These are phyloP conservation scores for Russula sp. DNA, from an alignment of 768 basidiomycete species.

Conservation along the genomic window DNA sequence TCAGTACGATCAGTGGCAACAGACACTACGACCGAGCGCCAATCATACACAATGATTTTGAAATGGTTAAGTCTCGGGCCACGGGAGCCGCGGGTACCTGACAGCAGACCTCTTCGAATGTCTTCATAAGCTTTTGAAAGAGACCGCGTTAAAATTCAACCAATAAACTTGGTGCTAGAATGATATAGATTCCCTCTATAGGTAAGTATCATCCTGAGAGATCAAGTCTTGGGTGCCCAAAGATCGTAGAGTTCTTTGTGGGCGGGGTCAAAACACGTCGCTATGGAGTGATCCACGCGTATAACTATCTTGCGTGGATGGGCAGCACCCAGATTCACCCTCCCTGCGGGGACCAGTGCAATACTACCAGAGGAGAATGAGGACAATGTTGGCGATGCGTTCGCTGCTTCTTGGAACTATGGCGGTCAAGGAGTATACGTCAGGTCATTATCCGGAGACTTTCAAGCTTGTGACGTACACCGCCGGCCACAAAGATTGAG, in stretches of 20 bases:
- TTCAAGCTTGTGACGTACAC: slow-evolving; percentile 4
- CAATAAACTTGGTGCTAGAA: not conserved
- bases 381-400: slow-evolving; percentile 15
- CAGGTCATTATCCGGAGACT: not conserved
- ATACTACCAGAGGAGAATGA: slow-evolving; percentile 10
- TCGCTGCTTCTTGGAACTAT: slow-evolving; percentile 14
- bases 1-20: no score
- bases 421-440: not conserved
- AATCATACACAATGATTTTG: no score
- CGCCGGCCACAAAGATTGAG: slow-evolving; percentile 10
- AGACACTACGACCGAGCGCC: no score
- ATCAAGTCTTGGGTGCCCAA: slow-evolving; percentile 49
- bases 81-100: no score
- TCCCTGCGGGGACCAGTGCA: not conserved
- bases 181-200: not conserved
- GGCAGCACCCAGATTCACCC: not conserved
- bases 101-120: no score
- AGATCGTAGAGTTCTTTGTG: slow-evolving; percentile 74
- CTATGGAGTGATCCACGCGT: slow-evolving; percentile 56
- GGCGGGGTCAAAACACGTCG: slow-evolving; percentile 67
- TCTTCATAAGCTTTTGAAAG: no score
- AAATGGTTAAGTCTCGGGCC: no score
- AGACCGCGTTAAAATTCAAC: no score
- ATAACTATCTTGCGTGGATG: slow-evolving; percentile 38
- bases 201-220: not conserved